A percentile compares a stretch with the other conserved stretches of the same genome.
These are phyloP conservation scores for Ichthyophthirius multifiliis DNA, from an alignment of 169 alveolate species.

Conservation along the genomic window DNA sequence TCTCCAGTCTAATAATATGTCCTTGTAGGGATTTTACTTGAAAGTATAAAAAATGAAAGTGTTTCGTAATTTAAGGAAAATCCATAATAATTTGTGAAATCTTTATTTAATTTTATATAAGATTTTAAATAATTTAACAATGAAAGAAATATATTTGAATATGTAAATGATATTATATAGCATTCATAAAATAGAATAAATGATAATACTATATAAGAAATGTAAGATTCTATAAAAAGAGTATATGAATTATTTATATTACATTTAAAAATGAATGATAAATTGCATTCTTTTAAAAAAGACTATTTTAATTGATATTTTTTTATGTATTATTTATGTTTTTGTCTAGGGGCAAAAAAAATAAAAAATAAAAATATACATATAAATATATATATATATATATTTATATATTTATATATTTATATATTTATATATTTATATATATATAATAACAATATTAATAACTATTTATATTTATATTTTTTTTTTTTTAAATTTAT, in stretches of 20 bases:
- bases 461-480: no score
- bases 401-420: no score
- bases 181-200: background rate
- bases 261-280: constrained; percentile 15
- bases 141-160: background rate
- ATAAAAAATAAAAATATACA: no score
- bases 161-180: background rate
- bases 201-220: background rate
- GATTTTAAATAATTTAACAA: constrained; percentile 6
- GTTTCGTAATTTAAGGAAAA: background rate
- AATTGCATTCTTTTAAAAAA: background rate
- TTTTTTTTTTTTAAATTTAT: no score
- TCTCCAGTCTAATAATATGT: background rate
- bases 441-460: no score
- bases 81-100: background rate
- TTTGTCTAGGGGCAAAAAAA: no score
- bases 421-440: no score
- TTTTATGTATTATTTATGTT: background rate
- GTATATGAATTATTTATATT: constrained; percentile 12
- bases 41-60: background rate
- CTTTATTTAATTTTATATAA: background rate
- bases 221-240: background rate
- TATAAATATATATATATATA: no score
- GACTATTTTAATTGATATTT: constrained; percentile 8
- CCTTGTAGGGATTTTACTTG: background rate